Evolutionary conservation across 2,329 filamentous ascomycete species (phyloP), one percentile per base, ranked within the genome.

Genomic region (Aspergillus piperis): DNA sequence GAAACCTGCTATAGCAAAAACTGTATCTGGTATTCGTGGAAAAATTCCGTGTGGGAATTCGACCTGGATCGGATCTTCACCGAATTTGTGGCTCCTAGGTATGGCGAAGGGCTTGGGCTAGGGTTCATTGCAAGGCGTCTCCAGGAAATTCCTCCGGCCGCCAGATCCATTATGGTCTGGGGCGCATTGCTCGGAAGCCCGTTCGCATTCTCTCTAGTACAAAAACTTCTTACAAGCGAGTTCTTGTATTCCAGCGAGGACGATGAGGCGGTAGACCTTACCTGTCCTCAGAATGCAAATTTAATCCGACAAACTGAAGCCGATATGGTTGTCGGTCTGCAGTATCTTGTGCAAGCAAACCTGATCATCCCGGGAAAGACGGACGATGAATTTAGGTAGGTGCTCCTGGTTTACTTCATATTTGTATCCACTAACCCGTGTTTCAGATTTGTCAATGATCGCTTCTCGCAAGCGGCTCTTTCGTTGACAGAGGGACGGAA

Each of bases 11-110:
- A 96, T 73, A 87, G 91, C 42, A 95, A 91, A 71, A 89, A 89
- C 66, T 96, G 91, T 73, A 90, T 97, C 53, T 96, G 88, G 85
- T 97, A 96, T 75, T 92, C 92, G 63, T 96, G 95, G 82, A 88
- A 87, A 67, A 86, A 89, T 64, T 90, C 88, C 50, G 83, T 85
- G 49, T 98, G 94, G 94, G 84, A 89, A 48, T 97, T 89, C 72
- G 90, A 96, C 70, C 79, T 97, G 10, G 92, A 97, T 74, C 87
- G 85, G 64, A 86, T 97, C 1, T 96, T 96, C 70, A 87, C 89
- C 50, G 88, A 96, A 64, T 96, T 97, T 69, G 86, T 90, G 67
- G 87, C 88, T 47, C 88, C 92, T 52, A 86, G 88, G 60, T 89
- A 92, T 69, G 90, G 91, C 57, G 88, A 92, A 62, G 88, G 90